Conservation (phyloP, 2,329 filamentous ascomycete genomes). For the Sordariomycetes sp. region DNA sequence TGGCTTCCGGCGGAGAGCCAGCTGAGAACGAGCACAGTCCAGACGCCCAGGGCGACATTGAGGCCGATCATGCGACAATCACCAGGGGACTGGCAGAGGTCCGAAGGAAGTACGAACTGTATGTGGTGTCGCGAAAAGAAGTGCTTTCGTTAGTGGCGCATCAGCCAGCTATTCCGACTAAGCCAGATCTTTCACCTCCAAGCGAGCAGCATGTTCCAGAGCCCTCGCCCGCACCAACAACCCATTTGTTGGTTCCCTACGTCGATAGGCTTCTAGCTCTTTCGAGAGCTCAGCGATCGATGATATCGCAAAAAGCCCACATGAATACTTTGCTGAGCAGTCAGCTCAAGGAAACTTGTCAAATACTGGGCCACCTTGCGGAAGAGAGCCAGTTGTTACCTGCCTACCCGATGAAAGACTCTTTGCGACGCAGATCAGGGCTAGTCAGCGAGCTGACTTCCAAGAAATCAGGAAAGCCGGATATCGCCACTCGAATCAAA, state of each 20-base stretch:
- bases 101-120: slow-evolving; percentile 43
- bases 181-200: slow-evolving; percentile 8
- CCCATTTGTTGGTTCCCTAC: slow-evolving; percentile 45
- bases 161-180: slow-evolving; percentile 16
- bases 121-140: slow-evolving; percentile 37
- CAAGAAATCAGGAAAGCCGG: slow-evolving; percentile 23
- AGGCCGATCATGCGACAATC: slow-evolving; percentile 17
- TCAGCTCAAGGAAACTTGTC: slow-evolving; percentile 39
- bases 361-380: slow-evolving; percentile 42
- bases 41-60: slow-evolving; percentile 11
- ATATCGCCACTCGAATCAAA: slow-evolving; percentile 33
- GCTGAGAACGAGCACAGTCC: slow-evolving; percentile 13
- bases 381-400: slow-evolving; percentile 56
- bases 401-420: slow-evolving; percentile 33
- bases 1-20: slow-evolving; percentile 31
- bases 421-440: slow-evolving; percentile 23
- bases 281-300: slow-evolving; percentile 45
- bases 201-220: slow-evolving; percentile 3
- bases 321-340: slow-evolving; percentile 39
- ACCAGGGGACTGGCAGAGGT: slow-evolving; percentile 35
- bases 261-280: slow-evolving; percentile 42
- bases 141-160: slow-evolving; percentile 33
- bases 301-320: slow-evolving; percentile 50
- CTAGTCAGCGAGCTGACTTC: slow-evolving; percentile 33
- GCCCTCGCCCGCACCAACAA: slow-evolving; percentile 10